Evolutionary conservation across 352 stramenopile genomes (phyloP), one percentile per base, ranked within the genome.

Genomic region (Globisporangium polare): DNA sequence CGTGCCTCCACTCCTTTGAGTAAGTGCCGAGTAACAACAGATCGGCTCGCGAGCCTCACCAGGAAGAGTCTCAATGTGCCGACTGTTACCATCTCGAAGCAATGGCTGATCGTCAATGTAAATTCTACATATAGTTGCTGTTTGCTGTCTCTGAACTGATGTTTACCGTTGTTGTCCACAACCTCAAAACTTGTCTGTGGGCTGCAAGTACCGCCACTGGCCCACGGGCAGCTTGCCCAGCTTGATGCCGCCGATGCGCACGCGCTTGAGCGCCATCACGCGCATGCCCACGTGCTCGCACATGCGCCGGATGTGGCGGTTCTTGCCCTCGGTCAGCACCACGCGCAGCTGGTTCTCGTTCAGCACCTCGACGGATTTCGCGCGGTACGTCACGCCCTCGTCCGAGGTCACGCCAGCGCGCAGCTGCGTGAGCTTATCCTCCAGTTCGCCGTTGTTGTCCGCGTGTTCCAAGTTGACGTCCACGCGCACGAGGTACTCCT

Each of bases 261-360:
- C 81, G 50, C 96, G 83, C 71, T 98, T 95, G 18, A 99, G 82
- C 53, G 78, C 78, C n/a, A 93, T 68, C 6, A 98, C 95, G 35
- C 75, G 52, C 61, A 98, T 82, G 29, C 92, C 94, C 0, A 99
- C 73, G 29, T 92, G 80, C 50, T 96, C 87, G 66, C 95, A 97
- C 96, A 99, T 99, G 71, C 85, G 94, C 10, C 96, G 93, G 72
- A 99, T 98, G 75, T 99, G 96, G 62, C 95, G 87, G 71, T 99
- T 96, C 57, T 97, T 89, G 52, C 96, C 96, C 74, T 99, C 94
- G 7, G 85, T 91, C n/a, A 99, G 73, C 39, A 96, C 86, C 39
- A 98, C 86, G 10, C 82, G 71, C 58, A 96, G 68, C 49, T 94
- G 81, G 61, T 95, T 88, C 31, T 77, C 83, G 60, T 94, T 94